Evolutionary conservation across 2,329 filamentous ascomycete genomes (phyloP), one percentile per base, ranked within the genome.

Genomic region (Pezicula carpinea): DNA sequence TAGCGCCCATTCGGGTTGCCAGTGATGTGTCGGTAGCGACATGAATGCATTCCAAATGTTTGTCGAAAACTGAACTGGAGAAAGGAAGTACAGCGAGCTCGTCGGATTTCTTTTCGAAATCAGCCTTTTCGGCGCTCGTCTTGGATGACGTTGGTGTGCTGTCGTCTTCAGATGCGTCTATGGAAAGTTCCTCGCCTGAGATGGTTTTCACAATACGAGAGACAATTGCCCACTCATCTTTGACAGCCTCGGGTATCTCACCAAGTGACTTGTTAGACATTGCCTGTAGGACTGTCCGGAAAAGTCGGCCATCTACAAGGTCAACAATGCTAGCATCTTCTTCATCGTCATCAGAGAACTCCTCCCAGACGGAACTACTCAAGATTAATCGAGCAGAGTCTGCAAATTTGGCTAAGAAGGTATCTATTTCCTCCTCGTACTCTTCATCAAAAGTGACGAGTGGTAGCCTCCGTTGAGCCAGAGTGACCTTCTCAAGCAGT

Each of bases 271-370:
- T 41, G 11, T 59, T 48, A 22, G 51, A 54, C 51, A 64, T 54
- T 14, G 56, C 53, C 50, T 62, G 58, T 8, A 64, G 54, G 10
- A 57, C 50, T 13, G 50, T 52, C 33, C 62, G 56, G 31, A 64
- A 56, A 5, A 78, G 56, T 33, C 77, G 68, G 6, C 79, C 79
- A 60, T 83, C 79, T 13, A 82, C 59, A 5, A 78, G 61, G 58
- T 83, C 80, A 14, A 68, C 68, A 5, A 80, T 58, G 56, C 81
- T 75, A 53, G 69, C 73, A 8, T 49, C 52, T 15, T 56, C 39
- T 6, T 53, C 48, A 39, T 58, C 51, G 8, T 51, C 46, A 29
- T 57, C 48, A 34, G 59, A 49, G 17, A 60, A 49, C 2, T 53
- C 44, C 10, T 47, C 43, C 59, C 55, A 61, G 43, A 39, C 50